phyloP scores from a whole-genome alignment of 2,329 filamentous ascomycete genomes.

The Alternaria angustiovoidea region DNA sequence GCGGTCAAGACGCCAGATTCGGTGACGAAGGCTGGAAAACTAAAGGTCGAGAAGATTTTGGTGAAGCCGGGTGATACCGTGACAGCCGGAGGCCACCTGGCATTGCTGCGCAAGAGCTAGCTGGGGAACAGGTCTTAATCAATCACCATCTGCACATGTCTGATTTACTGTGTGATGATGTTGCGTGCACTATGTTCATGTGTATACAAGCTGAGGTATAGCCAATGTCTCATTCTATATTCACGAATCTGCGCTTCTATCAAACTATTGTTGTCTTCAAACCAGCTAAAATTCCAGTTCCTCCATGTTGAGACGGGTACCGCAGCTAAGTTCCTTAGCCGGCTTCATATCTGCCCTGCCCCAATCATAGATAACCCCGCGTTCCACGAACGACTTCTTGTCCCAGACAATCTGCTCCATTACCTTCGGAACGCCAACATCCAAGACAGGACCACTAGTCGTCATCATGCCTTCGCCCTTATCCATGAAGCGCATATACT shows the following conservation, averaged over 20 bases:
- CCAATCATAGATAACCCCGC: slow-evolving; percentile 9
- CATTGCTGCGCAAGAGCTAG: slow-evolving; percentile 27
- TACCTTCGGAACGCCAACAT: slow-evolving; percentile 4
- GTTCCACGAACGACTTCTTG: slow-evolving; percentile 11
- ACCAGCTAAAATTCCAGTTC: not conserved
- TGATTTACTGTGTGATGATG: not conserved
- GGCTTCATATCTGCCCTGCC: slow-evolving; percentile 1
- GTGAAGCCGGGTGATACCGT: slow-evolving; percentile 54
- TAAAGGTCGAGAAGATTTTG: slow-evolving; percentile 53
- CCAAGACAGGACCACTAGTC: not conserved
- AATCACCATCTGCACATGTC: not conserved
- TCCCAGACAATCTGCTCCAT: slow-evolving; percentile 12
- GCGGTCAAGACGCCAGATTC: slow-evolving; percentile 52
- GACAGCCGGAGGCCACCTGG: slow-evolving; percentile 47
- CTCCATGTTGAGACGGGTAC: not conserved
- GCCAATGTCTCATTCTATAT: not conserved
- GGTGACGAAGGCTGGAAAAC: slow-evolving; percentile 15
- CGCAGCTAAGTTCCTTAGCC: not conserved
- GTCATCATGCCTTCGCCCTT: slow-evolving; percentile 1
- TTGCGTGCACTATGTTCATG: not conserved
- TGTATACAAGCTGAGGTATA: not conserved
- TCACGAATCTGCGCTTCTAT: not conserved
- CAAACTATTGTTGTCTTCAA: not conserved
- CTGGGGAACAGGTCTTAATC: not conserved
- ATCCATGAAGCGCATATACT: slow-evolving; percentile 13